Evolutionary conservation across 1,139 yeast genomes (phyloP).

Genomic region (Sugiyamaella novakii): DNA sequence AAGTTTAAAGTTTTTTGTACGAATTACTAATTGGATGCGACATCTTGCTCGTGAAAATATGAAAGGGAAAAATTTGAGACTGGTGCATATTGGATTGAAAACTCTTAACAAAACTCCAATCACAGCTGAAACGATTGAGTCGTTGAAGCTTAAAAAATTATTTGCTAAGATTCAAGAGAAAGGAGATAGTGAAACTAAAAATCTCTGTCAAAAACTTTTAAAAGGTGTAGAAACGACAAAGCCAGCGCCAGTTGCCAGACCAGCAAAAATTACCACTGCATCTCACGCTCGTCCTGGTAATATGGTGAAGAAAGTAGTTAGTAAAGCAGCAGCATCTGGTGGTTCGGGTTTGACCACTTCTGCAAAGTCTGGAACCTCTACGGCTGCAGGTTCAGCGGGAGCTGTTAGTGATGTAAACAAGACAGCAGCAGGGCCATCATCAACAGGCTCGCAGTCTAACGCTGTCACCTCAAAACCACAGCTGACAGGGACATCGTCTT

Average conservation of each 20-base stretch:
- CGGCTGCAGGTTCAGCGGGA: too few relatives aligned
- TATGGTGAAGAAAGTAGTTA: not conserved
- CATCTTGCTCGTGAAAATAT: slow-evolving; percentile 24
- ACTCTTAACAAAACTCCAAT: slow-evolving; percentile 32
- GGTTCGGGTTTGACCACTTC: too few relatives aligned
- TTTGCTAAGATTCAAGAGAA: slow-evolving; percentile 3
- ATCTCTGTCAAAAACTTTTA: not conserved
- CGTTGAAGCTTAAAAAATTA: slow-evolving; percentile 2
- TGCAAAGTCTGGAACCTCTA: too few relatives aligned
- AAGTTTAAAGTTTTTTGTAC: slow-evolving; percentile 28
- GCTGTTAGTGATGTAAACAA: too few relatives aligned
- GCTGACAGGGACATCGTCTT: too few relatives aligned
- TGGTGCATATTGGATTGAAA: slow-evolving; percentile 25
- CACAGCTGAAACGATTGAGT: slow-evolving; percentile 6
- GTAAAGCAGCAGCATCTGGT: not conserved
- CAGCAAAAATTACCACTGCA: slow-evolving; percentile 1
- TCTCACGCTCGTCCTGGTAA: not conserved
- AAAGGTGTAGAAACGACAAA: not conserved
- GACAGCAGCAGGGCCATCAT: too few relatives aligned
- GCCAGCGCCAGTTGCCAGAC: not conserved
- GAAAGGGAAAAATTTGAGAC: not conserved
- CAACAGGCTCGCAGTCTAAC: not conserved
- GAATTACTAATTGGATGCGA: slow-evolving; percentile 40
- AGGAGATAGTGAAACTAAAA: slow-evolving; percentile 8
- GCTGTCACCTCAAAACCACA: too few relatives aligned